Base-by-base conservation (phyloP, 495 filamentous ascomycete genomes). In the Neurospora sp. region DNA sequence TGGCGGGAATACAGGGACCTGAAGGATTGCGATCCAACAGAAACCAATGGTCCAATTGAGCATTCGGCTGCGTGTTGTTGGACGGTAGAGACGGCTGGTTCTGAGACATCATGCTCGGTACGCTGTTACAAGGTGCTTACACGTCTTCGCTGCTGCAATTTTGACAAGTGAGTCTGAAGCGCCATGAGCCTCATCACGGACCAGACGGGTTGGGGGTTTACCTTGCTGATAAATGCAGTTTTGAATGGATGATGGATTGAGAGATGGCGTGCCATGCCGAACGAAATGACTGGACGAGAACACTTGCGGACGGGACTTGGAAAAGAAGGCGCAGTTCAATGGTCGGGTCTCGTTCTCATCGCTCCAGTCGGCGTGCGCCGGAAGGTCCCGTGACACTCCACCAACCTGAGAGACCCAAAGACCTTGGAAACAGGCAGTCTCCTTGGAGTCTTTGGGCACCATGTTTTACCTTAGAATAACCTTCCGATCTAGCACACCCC, bases 331-430 rank as follows among this genome's bases (percentile, higher is more conserved):
- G 54, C 54, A 62, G 54, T 62, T 62, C 54, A 31, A 31, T 27
- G 46, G 46, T 27, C 23, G 48, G 23, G 48, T 27, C 54, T 62
- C 14, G 54, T 62, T 62, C 27, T 66, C 27, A 35, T 66, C 27
- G 54, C 54, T 66, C 54, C 54, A 31, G 54, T 66, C 54, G 54
- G 54, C 54, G 54, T 66, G 71, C 71, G 69, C 70, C 70, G 70
- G 73, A 74, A 74, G 27, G 70, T 72, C 73, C 73, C 73, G 73
- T 74, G 70, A 74, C 73, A 18, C 35, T 66, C 54, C 54, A 66
- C 54, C 54, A 66, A 37, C 27, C 27, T 66, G 54, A 59, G 48
- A 23, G 20, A 59, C 5, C 11, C 48, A 31, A 35, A 66, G 54
- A 66, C 54, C 54, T 35, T 66, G 54, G 54, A 66, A 66, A 66